Conservation (phyloP, 768 basidiomycete genomes). For the Auricularia sp. region DNA sequence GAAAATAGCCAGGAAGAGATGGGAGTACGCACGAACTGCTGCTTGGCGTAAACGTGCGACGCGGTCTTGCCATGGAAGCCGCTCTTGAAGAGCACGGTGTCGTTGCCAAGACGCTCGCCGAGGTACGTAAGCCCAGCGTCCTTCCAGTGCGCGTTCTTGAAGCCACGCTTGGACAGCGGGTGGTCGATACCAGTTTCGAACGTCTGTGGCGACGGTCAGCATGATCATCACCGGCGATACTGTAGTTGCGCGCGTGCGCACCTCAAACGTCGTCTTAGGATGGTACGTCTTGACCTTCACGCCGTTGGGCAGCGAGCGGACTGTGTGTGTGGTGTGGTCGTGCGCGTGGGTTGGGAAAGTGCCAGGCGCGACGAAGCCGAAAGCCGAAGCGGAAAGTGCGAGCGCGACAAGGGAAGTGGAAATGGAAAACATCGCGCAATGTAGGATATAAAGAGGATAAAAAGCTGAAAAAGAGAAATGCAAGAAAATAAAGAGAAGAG, state of each 20-base stretch:
- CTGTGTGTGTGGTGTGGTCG: slow-evolving; percentile 1
- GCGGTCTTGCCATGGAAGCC: background rate
- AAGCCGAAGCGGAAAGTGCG: slow-evolving; percentile 1
- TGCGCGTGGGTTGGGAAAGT: slow-evolving; percentile 1
- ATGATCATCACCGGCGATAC: background rate
- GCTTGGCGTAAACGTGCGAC: slow-evolving; percentile 8
- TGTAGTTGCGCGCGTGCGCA: background rate
- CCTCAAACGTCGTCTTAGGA: background rate
- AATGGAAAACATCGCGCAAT: background rate
- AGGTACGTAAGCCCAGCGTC: slow-evolving; percentile 6
- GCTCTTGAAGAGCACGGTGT: slow-evolving; percentile 7
- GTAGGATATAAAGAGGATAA: background rate
- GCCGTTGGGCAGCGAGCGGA: slow-evolving; percentile 1
- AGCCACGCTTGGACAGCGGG: slow-evolving; percentile 1
- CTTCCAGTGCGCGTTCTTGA: background rate
- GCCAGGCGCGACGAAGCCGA: background rate
- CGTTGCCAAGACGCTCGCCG: slow-evolving; percentile 3
- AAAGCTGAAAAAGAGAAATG: background rate
- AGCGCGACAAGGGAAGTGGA: background rate
- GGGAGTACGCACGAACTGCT: slow-evolving; percentile 4
- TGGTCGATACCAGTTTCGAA: background rate
- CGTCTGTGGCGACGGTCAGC: background rate
- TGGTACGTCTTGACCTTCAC: slow-evolving; percentile 5
- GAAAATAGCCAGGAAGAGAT: slow-evolving; percentile 1
- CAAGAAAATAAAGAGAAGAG: background rate